Evolutionary conservation across 2,329 filamentous ascomycete genomes (phyloP), one percentile per base, ranked within the genome.

Genomic region (Fusarium papillatum): DNA sequence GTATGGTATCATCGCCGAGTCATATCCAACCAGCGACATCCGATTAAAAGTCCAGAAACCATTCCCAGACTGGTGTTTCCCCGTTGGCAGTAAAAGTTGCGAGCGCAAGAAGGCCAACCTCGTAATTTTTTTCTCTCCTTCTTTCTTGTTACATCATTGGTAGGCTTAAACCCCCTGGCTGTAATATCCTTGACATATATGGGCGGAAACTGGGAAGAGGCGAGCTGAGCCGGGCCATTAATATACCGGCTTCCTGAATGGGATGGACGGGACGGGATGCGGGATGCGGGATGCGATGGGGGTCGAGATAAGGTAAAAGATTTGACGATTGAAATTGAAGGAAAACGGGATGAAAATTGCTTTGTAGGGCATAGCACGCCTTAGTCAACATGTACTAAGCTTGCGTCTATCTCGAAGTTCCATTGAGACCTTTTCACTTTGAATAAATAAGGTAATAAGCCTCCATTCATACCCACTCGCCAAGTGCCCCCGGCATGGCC

Each of bases 171-270:
- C 36, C 46, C 62, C 62, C 43, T 64, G 43, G 14, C 43, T 36
- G 24, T 64, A 26, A 17, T 13, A 29, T 29, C 29, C 14, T 34
- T 34, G 43, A 64, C 31, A 26, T 36, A 24, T 24, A 38, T 46
- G 24, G 62, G 62, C 14, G 62, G 46, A 53, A 64, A 55, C 62
- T 64, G 31, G 43, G 43, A 64, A 53, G 61, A 64, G 61, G 41
- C 41, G 61, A 64, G 43, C 62, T 64, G 62, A 31, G 13, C 34
- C 50, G 62, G 26, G 14, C 26, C 60, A 63, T 43, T 16, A 24
- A 46, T 46, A 46, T 41, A 46, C 60, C 26, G 38, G 46, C 13
- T 46, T 39, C 24, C 24, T 39, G 5, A 6, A 59, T 17, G n/a
- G 53, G 53, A 34, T 55, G 50, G 50, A 31, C 43, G 43, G 43